Evolutionary conservation across 2,329 filamentous ascomycete species (phyloP).

Genomic region (Tolypocladium endophyticum): DNA sequence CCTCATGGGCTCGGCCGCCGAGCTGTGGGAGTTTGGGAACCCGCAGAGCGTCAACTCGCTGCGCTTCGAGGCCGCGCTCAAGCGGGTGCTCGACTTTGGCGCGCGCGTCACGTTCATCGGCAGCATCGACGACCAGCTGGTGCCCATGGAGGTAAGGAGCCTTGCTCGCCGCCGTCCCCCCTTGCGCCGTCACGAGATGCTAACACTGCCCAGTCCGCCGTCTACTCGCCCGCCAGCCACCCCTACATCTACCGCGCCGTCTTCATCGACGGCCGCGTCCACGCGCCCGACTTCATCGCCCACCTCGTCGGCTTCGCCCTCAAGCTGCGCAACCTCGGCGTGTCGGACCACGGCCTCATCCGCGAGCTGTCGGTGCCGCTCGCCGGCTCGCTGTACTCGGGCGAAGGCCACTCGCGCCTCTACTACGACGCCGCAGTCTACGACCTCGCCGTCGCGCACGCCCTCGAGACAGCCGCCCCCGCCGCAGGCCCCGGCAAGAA

Average conservation of each 20-base stretch:
- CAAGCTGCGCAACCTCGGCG: conserved; percentile 85
- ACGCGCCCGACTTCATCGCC: conserved; percentile 87
- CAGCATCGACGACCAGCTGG: conserved; percentile 93
- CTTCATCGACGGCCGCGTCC: conserved; percentile 86
- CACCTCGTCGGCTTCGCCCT: conserved; percentile 88
- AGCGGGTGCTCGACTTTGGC: conserved; percentile 65
- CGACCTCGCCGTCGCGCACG: conserved; percentile 61
- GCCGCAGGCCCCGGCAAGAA: conserved; percentile 9
- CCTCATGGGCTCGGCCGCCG: conserved; percentile 81
- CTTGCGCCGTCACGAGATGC: not conserved
- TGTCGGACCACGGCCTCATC: conserved; percentile 87
- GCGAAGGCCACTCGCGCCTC: conserved; percentile 85
- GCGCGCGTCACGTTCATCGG: conserved; percentile 80
- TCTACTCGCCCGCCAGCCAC: conserved; percentile 76
- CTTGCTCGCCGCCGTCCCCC: not conserved
- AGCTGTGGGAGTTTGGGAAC: conserved; percentile 88
- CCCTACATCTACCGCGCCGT: conserved; percentile 94
- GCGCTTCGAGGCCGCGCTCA: conserved; percentile 67
- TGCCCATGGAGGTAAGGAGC: conserved; percentile 67
- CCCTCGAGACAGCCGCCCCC: conserved; percentile 54
- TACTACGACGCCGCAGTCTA: conserved; percentile 88
- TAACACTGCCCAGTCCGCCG: conserved; percentile 54
- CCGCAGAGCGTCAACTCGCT: conserved; percentile 72
- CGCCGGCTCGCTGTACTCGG: conserved; percentile 81
- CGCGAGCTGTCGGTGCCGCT: conserved; percentile 81